Evolutionary conservation across 2,329 filamentous ascomycete genomes (phyloP).

Genomic region (Aspergillus sclerotialis): DNA sequence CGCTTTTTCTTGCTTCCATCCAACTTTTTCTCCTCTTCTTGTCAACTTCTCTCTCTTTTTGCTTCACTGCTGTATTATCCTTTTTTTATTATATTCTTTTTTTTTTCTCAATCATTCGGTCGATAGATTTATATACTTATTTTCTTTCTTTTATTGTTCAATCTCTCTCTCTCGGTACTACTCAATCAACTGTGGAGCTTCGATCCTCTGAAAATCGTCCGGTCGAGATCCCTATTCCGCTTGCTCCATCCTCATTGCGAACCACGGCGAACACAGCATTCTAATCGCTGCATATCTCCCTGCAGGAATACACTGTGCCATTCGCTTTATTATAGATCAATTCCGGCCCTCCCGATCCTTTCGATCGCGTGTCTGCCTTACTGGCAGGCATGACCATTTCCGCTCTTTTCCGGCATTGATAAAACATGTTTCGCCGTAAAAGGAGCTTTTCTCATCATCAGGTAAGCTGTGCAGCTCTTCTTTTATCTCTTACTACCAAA

Average conservation of each 20-base stretch:
- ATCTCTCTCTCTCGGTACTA: neutral
- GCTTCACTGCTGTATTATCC: neutral
- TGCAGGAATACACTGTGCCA: neutral
- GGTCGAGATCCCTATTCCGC: neutral
- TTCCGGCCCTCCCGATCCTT: neutral
- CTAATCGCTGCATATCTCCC: neutral
- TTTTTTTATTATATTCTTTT: neutral
- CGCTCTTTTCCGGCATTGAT: conserved; percentile 6
- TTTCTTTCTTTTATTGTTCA: conserved; percentile 1
- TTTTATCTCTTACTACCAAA: too few species aligned
- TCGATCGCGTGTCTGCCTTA: conserved; percentile 7
- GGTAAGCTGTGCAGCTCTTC: conserved; percentile 14
- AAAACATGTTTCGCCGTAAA: conserved; percentile 35
- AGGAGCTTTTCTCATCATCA: conserved; percentile 37
- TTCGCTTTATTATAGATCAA: neutral
- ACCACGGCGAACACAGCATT: neutral
- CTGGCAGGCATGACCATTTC: conserved; percentile 3
- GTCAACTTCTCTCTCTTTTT: neutral
- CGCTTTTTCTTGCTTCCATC: neutral
- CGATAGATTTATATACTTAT: conserved; percentile 4
- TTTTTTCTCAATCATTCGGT: neutral
- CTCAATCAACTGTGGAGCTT: neutral
- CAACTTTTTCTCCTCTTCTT: neutral
- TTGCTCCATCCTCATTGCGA: neutral
- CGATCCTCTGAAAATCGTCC: neutral